phyloP scores from a whole-genome alignment of 371 early-diverging fungal species.

The Basidiobolus meristosporus region DNA sequence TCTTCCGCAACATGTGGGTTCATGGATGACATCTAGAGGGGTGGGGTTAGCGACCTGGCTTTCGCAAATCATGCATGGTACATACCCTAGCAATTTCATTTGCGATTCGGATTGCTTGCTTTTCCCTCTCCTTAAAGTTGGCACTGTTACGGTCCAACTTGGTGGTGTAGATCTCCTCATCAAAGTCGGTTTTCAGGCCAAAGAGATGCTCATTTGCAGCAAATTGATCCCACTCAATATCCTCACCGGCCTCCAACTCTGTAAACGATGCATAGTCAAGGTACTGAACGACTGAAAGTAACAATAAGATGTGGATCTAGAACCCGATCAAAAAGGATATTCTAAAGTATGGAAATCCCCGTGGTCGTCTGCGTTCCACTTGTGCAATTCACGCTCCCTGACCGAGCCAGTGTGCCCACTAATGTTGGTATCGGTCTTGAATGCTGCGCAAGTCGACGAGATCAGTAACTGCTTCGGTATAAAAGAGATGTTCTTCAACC shows the following conservation, averaged over 20 bases:
- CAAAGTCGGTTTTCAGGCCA: constrained; percentile 87
- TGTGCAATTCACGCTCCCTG: constrained; percentile 62
- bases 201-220: constrained; percentile 87
- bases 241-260: too few species aligned
- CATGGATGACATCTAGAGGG: constrained; percentile 25
- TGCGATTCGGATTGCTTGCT: constrained; percentile 74
- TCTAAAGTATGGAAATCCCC: constrained; percentile 7
- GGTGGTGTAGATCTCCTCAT: constrained; percentile 93
- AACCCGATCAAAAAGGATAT: constrained; percentile 3
- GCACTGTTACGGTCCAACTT: constrained; percentile 69
- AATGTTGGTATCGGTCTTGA: constrained; percentile 84
- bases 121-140: constrained; percentile 73
- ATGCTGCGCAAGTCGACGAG: constrained; percentile 15
- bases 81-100: constrained; percentile 67
- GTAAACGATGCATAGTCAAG: too few species aligned
- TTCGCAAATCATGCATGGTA: neutral
- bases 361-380: constrained; percentile 62
- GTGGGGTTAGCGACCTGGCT: neutral
- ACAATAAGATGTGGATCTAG: too few species aligned
- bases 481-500: neutral
- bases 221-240: constrained; percentile 99
- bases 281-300: too few species aligned
- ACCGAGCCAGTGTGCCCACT: constrained; percentile 35
- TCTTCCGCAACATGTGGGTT: constrained; percentile 90
- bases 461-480: neutral